These are phyloP conservation scores for Colletotrichum tanaceti DNA, from an alignment of 2,329 filamentous ascomycete genomes.

Conservation along the genomic window DNA sequence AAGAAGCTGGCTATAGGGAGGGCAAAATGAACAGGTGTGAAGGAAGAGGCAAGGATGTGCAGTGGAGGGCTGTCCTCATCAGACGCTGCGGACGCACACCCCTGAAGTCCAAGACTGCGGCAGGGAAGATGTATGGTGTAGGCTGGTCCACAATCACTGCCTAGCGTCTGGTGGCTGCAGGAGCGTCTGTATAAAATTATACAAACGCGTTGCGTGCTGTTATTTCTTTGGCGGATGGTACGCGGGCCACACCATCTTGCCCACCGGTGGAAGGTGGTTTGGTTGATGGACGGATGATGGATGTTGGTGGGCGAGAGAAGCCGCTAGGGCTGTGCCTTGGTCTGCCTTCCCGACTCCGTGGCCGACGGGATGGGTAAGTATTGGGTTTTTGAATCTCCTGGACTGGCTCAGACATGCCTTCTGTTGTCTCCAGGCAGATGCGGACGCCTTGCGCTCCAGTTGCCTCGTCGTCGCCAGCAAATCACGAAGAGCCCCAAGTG, in stretches of 20 bases:
- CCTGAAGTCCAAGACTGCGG: conserved; percentile 23
- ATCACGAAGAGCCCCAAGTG: conserved; percentile 7
- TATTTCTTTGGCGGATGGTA: conserved; percentile 4
- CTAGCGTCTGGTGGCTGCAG: conserved; percentile 29
- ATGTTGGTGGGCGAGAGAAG: conserved; percentile 22
- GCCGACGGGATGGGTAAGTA: background rate
- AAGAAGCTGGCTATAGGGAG: background rate
- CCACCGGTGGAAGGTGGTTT: conserved; percentile 15
- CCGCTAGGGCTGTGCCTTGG: conserved; percentile 31
- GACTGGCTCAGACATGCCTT: conserved; percentile 14
- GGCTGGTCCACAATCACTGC: conserved; percentile 24
- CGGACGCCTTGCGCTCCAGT: conserved; percentile 23
- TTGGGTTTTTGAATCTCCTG: conserved; percentile 17
- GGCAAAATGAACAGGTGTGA: conserved; percentile 20
- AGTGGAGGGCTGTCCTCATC: conserved; percentile 14
- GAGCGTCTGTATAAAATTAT: conserved; percentile 21
- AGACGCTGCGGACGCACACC: conserved; percentile 25
- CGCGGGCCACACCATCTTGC: conserved; percentile 24
- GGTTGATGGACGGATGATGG: no score
- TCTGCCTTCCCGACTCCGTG: conserved; percentile 17
- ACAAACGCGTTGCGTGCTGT: conserved; percentile 16
- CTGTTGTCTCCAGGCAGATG: conserved; percentile 31
- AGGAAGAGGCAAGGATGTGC: conserved; percentile 35
- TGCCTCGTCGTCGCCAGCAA: conserved; percentile 26
- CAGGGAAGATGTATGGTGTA: conserved; percentile 20